Percentiles rank a stretch among this genome's conserved stretches.
These are phyloP conservation scores for Austroboletus eburneus DNA, from an alignment of 768 basidiomycete genomes.

Conservation along the genomic window DNA sequence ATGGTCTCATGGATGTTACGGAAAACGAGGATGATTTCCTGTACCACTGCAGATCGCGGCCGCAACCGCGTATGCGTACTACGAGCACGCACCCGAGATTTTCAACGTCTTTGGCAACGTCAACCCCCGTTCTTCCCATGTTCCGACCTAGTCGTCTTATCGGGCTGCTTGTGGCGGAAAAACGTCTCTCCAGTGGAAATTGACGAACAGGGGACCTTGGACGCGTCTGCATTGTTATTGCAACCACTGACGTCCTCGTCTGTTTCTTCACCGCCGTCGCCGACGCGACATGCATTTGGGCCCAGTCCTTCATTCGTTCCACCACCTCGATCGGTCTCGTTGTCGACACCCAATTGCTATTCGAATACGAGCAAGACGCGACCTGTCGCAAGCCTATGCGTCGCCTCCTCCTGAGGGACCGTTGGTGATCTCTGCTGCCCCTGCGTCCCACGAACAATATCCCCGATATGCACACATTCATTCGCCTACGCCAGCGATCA, in stretches of 20 bases:
- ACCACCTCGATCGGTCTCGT: slow-evolving; percentile 24
- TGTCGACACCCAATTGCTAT: slow-evolving; percentile 12
- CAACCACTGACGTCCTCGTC: slow-evolving; percentile 23
- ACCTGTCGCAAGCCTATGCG: slow-evolving; percentile 28
- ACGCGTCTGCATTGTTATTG: slow-evolving; percentile 26
- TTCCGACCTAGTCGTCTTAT: slow-evolving; percentile 23
- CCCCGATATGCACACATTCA: slow-evolving; percentile 29
- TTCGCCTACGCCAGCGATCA: slow-evolving; percentile 11
- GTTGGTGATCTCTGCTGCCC: slow-evolving; percentile 14
- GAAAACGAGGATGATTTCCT: slow-evolving; percentile 25
- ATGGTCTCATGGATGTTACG: neutral
- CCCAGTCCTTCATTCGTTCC: slow-evolving; percentile 12
- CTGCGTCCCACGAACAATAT: slow-evolving; percentile 18
- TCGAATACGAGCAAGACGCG: slow-evolving; percentile 10
- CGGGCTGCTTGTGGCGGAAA: slow-evolving; percentile 9
- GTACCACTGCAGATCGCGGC: slow-evolving; percentile 14
- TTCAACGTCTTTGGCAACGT: slow-evolving; percentile 4
- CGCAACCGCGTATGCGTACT: slow-evolving; percentile 25
- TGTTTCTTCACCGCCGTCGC: slow-evolving; percentile 9
- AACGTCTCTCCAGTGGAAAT: neutral
- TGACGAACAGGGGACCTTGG: slow-evolving; percentile 9
- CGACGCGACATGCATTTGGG: slow-evolving; percentile 11
- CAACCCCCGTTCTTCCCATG: slow-evolving; percentile 15
- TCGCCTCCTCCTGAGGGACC: slow-evolving; percentile 29
- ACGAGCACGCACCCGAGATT: slow-evolving; percentile 23